Base-by-base conservation (phyloP, 768 basidiomycete genomes). In the Tremella fuciformis region DNA sequence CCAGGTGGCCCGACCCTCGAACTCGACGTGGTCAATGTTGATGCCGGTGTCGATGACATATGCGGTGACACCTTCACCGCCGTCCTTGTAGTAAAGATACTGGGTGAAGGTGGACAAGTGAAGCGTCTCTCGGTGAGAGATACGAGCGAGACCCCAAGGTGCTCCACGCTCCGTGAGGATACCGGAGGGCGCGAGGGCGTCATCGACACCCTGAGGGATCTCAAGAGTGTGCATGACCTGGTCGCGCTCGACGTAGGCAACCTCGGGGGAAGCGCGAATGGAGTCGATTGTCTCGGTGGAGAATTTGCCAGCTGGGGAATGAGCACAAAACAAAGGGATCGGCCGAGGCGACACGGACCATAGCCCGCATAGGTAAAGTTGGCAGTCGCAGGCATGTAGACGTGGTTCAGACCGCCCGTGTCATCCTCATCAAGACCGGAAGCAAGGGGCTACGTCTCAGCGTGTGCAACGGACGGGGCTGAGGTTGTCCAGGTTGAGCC, bases 1-100 rank as follows among this genome's bases (percentile, higher is more conserved):
- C 96, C 96, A 98, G 13, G 56, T 55, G 38, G 77, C 77, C 25
- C 76, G 57, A 21, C 88, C 91, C 70, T 88, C 85, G 67, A 98
- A 93, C 69, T 97, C 89, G 19, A 80, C 79, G 76, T 98, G 96
- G 9, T 83, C 57, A 61, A 88, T 75, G 80, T 93, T 88, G 83
- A 99, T 88, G 69, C 69, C 77, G 50, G 80, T 81, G 67, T 81
- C 80, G 53, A 81, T 79, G 48, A 81, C 77, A 68, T 81, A 82
- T 50, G 90, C 94, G 62, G 96, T 91, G 21, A 99, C 94, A 62
- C 93, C 96, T 42, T 88, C 84, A 56, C 94, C 94, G n/a, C 86
- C 92, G 1, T 80, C 37, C 0, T 71, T 8, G 53, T 89, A 81
- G 72, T 87, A 88, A 53, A 83, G 79, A 77, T 97, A 99, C 75